A percentile compares a stretch with the other conserved stretches of the same genome.
Conservation (phyloP, 169 alveolate genomes). For the Miamiensis avidus region DNA sequence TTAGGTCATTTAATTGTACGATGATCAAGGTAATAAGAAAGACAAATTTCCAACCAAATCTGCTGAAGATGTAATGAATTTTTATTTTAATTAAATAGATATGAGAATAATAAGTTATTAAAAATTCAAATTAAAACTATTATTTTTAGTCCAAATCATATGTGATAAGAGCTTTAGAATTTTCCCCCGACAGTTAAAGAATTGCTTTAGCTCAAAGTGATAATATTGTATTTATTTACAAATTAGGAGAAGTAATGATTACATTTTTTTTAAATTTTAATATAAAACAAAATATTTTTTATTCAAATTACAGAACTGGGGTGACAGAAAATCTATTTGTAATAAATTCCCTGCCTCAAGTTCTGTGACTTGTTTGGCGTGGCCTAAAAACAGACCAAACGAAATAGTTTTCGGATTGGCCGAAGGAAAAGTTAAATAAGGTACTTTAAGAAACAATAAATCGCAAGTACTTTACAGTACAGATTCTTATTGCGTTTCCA, state of each 20-base stretch:
- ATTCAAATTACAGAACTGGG: slow-evolving; percentile 62
- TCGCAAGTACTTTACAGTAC: slow-evolving; percentile 75
- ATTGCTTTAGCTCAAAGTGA: slow-evolving; percentile 92
- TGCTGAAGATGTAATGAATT: slow-evolving; percentile 73
- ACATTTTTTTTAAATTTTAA: too few species aligned
- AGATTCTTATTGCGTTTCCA: slow-evolving; percentile 85
- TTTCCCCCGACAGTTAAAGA: slow-evolving; percentile 88
- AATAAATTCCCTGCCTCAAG: slow-evolving; percentile 90
- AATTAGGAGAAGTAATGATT: slow-evolving; percentile 81
- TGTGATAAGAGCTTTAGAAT: slow-evolving; percentile 86
- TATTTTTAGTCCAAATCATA: slow-evolving; percentile 49
- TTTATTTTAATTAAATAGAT: too few species aligned
- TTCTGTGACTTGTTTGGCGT: slow-evolving; percentile 88
- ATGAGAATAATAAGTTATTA: not conserved
- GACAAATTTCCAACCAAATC: slow-evolving; percentile 89
- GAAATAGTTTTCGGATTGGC: slow-evolving; percentile 91
- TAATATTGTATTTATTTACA: slow-evolving; percentile 89
- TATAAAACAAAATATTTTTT: not conserved
- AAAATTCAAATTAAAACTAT: too few species aligned
- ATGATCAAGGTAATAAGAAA: slow-evolving; percentile 84
- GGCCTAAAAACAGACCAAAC: slow-evolving; percentile 88
- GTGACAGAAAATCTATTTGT: slow-evolving; percentile 89
- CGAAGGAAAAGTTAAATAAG: slow-evolving; percentile 89
- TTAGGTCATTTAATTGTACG: slow-evolving; percentile 80
- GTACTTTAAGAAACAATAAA: slow-evolving; percentile 12